Evolutionary conservation across 208 protist species (phyloP).

Genomic region (Wallacemonas sp.): DNA sequence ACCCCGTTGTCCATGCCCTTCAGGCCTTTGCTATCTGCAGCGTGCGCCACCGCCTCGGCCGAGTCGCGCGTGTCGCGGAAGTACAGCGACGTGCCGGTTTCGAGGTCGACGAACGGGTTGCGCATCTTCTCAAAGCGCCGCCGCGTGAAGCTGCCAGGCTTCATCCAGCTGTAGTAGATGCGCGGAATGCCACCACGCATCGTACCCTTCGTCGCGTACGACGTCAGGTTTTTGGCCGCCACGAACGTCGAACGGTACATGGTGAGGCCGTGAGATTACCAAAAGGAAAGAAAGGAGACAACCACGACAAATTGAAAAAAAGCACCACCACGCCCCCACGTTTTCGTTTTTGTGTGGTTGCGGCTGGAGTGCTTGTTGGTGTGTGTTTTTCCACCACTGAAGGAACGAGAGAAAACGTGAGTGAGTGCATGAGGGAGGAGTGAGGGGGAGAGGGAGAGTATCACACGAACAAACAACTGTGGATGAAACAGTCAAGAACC

Average conservation of each 20-base stretch:
- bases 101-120: conserved; percentile 93
- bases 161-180: conserved; percentile 94
- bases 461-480: too few species aligned
- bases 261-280: background rate
- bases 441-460: too few species aligned
- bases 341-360: too few species aligned
- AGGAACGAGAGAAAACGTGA: too few species aligned
- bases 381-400: too few species aligned
- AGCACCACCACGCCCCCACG: too few species aligned
- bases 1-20: conserved; percentile 93
- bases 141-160: conserved; percentile 87
- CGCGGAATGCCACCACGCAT: conserved; percentile 92
- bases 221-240: conserved; percentile 79
- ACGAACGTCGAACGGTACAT: conserved; percentile 60
- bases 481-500: too few species aligned
- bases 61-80: conserved; percentile 90
- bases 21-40: conserved; percentile 86
- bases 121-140: conserved; percentile 94
- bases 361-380: too few species aligned
- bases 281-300: background rate
- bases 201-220: conserved; percentile 86
- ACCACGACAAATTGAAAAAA: background rate
- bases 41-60: conserved; percentile 84
- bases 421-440: too few species aligned
- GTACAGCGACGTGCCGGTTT: conserved; percentile 91